Base-by-base conservation (phyloP, 1,139 yeast species). In the Blastobotrys elegans region DNA sequence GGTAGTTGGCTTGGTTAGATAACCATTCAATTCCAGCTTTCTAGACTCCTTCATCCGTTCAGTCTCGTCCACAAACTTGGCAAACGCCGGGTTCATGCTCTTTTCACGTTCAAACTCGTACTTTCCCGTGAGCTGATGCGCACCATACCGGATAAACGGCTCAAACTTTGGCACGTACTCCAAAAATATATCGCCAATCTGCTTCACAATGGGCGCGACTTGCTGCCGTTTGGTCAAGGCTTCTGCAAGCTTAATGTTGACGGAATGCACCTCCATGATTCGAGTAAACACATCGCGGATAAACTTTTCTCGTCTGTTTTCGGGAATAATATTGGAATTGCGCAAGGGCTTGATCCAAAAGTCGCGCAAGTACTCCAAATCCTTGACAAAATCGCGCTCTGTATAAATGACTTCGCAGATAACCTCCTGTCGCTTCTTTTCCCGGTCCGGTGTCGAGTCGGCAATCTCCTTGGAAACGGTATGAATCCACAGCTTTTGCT, bases 81-180 rank as follows among this genome's bases (percentile, higher is more conserved):
- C 92, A 70, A 92, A 92, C 53, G 86, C 78, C 50, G 94, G 84
- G 65, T 94, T 92, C 26, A 84, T 87, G 51, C 88, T 84, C 65
- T 89, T 88, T 63, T 92, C 98, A 46, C 97, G 77, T 68, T 92
- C 98, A 68, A 89, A 89, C 66, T 92, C 96, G 67, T 88, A 89
- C 65, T 89, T 88, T 11, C 97, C 97, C 69, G 88, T 89, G 47
- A 92, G 89, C 64, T 94, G 94, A 50, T 92, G 89, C n/a, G 97
- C 97, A 51, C 96, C 95, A 64, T 92, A 92, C 43, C 84, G 77
- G 45, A 92, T 84, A 67, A 90, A 92, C 2, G 97, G 96, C 53
- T 89, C 96, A 67, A 92, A 90, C 55, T 79, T 78, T 11, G 94
- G 89, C 32, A 90, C 88, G 62, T 75, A 83, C 56, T 89, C 94